phyloP scores from a whole-genome alignment of 306 rosid genomes.

The Gillenia trifoliata region DNA sequence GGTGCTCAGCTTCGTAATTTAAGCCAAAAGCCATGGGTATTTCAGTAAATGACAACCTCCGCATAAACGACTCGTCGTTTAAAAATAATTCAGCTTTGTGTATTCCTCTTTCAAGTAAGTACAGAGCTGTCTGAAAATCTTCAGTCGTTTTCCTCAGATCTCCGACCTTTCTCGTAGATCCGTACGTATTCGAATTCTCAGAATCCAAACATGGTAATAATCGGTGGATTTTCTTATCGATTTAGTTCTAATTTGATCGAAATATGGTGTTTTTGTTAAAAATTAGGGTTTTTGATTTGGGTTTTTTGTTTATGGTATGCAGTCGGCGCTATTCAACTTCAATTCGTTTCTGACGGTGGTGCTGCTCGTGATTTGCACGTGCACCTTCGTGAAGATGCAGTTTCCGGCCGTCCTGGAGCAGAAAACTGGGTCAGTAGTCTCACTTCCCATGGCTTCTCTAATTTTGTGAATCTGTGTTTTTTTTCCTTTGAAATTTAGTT shows the following conservation, averaged over 20 bases:
- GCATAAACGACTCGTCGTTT: conserved; percentile 2
- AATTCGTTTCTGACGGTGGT: conserved; percentile 81
- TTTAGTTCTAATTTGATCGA: neutral
- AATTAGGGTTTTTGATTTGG: neutral
- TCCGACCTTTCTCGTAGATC: conserved; percentile 23
- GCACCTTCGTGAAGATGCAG: conserved; percentile 78
- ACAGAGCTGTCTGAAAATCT: neutral
- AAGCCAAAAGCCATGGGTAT: neutral
- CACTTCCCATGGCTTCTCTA: neutral
- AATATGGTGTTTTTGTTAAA: neutral
- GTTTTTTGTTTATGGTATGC: neutral
- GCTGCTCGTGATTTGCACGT: conserved; percentile 66
- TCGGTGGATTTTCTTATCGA: neutral
- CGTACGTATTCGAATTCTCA: conserved; percentile 3
- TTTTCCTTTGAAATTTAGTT: neutral
- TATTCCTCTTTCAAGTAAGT: neutral
- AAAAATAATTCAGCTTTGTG: neutral
- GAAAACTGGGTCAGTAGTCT: conserved; percentile 54
- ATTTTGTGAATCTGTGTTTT: neutral
- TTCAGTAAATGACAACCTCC: neutral
- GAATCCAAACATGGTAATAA: conserved; percentile 32
- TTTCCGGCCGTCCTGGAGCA: conserved; percentile 71
- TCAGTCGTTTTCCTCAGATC: neutral
- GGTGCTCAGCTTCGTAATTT: neutral
- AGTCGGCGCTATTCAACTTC: conserved; percentile 86